Evolutionary conservation across 2,329 filamentous ascomycete species (phyloP).

Genomic region (Sporothrix variecibatus): DNA sequence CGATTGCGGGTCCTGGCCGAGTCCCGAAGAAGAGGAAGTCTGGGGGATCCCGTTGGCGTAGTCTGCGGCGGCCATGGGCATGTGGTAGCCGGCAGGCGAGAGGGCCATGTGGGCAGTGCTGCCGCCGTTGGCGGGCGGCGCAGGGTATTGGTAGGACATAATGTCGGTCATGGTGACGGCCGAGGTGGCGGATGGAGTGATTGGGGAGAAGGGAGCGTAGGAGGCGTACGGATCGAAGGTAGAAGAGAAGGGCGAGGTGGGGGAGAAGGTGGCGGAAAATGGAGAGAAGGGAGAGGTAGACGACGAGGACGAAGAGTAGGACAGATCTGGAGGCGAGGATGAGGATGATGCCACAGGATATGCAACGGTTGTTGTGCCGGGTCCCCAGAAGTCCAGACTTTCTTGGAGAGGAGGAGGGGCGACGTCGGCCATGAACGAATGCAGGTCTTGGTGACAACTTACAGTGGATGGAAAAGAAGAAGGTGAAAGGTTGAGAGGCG

Average conservation of each 20-base stretch:
- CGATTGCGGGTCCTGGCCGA: slow-evolving; percentile 37
- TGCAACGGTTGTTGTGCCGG: slow-evolving; percentile 35
- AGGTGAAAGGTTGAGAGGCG: not conserved
- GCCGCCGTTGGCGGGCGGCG: slow-evolving; percentile 43
- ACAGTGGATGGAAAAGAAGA: slow-evolving; percentile 12
- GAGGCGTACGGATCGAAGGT: slow-evolving; percentile 1
- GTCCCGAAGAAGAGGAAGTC: slow-evolving; percentile 36
- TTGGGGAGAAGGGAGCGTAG: slow-evolving; percentile 1
- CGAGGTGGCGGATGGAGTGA: slow-evolving; percentile 6
- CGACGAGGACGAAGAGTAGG: slow-evolving; percentile 17
- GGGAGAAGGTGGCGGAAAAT: slow-evolving; percentile 14
- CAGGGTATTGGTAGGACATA: slow-evolving; percentile 55
- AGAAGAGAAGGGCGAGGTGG: slow-evolving; percentile 6
- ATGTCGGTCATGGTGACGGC: slow-evolving; percentile 43
- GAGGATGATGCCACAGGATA: slow-evolving; percentile 35
- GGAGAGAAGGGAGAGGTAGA: slow-evolving; percentile 14
- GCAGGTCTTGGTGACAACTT: slow-evolving; percentile 24
- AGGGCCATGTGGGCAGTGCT: slow-evolving; percentile 44
- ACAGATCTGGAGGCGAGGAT: slow-evolving; percentile 17
- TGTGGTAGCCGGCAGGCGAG: slow-evolving; percentile 45
- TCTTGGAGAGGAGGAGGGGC: slow-evolving; percentile 38
- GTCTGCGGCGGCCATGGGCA: slow-evolving; percentile 30
- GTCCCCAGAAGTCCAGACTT: slow-evolving; percentile 39
- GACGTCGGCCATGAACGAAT: slow-evolving; percentile 42
- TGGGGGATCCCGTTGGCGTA: slow-evolving; percentile 28